Evolutionary conservation across 2,329 filamentous ascomycete species (phyloP).

Genomic region (Colletotrichum endophyticum): DNA sequence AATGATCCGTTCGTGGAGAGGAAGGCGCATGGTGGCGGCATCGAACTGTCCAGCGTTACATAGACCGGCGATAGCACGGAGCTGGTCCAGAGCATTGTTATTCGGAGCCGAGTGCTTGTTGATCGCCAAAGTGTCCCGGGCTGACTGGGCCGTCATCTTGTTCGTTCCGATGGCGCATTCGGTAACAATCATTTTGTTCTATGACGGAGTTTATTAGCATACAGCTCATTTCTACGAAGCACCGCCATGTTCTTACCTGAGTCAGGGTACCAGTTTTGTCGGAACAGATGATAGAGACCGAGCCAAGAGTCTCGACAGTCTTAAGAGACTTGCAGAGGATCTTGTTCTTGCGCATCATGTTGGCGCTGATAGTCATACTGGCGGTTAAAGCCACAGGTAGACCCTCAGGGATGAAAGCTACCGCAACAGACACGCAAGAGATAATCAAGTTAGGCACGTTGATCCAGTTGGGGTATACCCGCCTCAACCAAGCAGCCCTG

Average conservation of each 20-base stretch:
- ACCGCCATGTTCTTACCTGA: conserved; percentile 37
- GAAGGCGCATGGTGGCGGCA: conserved; percentile 62
- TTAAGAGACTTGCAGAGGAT: conserved; percentile 82
- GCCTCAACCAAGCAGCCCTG: conserved; percentile 74
- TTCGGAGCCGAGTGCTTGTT: conserved; percentile 27
- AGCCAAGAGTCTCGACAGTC: conserved; percentile 77
- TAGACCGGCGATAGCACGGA: conserved; percentile 66
- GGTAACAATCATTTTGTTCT: conserved; percentile 77
- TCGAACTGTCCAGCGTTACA: conserved; percentile 82
- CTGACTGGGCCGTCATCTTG: conserved; percentile 55
- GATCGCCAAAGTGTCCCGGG: conserved; percentile 43
- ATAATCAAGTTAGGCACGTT: conserved; percentile 75
- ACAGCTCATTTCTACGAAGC: neutral
- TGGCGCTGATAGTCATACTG: conserved; percentile 77
- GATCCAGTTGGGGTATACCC: conserved; percentile 72
- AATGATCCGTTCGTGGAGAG: conserved; percentile 66
- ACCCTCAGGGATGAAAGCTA: conserved; percentile 79
- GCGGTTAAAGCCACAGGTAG: conserved; percentile 73
- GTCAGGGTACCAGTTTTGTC: conserved; percentile 80
- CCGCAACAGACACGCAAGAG: conserved; percentile 72
- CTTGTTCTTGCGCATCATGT: conserved; percentile 77
- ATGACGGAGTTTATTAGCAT: neutral
- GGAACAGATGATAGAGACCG: conserved; percentile 76
- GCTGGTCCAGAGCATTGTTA: conserved; percentile 56
- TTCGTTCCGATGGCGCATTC: conserved; percentile 65